Evolutionary conservation across 2,329 filamentous ascomycete genomes (phyloP).

Genomic region (Fusarium sacchari): DNA sequence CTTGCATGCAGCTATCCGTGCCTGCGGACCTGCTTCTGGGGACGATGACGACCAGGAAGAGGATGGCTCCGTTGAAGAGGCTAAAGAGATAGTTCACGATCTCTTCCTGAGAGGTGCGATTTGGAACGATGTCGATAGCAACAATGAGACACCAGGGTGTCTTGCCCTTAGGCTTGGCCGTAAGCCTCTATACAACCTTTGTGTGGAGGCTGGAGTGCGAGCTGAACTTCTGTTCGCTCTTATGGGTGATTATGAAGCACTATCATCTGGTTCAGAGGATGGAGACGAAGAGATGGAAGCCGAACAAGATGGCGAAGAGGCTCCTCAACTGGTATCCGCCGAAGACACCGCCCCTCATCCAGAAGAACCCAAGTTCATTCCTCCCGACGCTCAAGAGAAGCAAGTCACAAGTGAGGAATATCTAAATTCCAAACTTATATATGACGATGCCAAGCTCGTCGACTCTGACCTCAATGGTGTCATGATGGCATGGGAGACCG

Average conservation of each 20-base stretch:
- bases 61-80: slow-evolving; percentile 64
- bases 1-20: slow-evolving; percentile 89
- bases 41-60: slow-evolving; percentile 49
- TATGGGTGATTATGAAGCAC: slow-evolving; percentile 81
- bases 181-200: slow-evolving; percentile 77
- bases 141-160: slow-evolving; percentile 92
- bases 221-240: slow-evolving; percentile 88
- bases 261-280: slow-evolving; percentile 67
- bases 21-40: slow-evolving; percentile 62
- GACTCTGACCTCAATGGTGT: slow-evolving; percentile 83
- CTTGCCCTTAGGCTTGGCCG: slow-evolving; percentile 78
- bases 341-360: slow-evolving; percentile 46
- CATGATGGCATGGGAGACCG: slow-evolving; percentile 94
- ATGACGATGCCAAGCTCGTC: slow-evolving; percentile 73
- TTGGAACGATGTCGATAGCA: slow-evolving; percentile 93
- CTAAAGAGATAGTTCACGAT: slow-evolving; percentile 74
- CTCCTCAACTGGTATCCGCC: slow-evolving; percentile 46
- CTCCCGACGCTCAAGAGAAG: slow-evolving; percentile 52
- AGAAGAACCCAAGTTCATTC: slow-evolving; percentile 45
- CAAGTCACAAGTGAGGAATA: slow-evolving; percentile 73
- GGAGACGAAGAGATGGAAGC: slow-evolving; percentile 61
- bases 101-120: slow-evolving; percentile 90
- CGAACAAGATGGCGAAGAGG: slow-evolving; percentile 54
- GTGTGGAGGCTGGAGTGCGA: slow-evolving; percentile 89
- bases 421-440: slow-evolving; percentile 72